Evolutionary conservation across 148 eudicot species (phyloP), one percentile per base, ranked within the genome.

Genomic region (Arctostaphylos glauca): DNA sequence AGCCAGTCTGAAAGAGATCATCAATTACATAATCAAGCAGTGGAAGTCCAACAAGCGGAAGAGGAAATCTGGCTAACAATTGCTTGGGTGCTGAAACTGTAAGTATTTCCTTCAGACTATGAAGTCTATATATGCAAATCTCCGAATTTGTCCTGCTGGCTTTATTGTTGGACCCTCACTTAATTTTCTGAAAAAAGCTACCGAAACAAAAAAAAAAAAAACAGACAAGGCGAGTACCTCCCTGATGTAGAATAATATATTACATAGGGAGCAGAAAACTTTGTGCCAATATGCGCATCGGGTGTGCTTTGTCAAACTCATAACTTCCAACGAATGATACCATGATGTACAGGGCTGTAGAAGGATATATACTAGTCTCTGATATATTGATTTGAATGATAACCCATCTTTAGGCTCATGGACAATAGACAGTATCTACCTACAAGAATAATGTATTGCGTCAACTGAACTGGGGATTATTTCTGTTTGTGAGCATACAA

Each of bases 1-100:
- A 79, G 93, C 92, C 60, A 86, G 84, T 67, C 62, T 91, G 85
- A 87, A 87, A 81, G 93, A 91, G 87, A 88, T 83, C 25, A 84
- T 91, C 19, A 87, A 82, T 74, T 85, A 82, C 64, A 77, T 91
- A 41, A 70, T 83, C 83, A 88, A 85, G 77, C 89, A 81, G 31
- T 81, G 85, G 84, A 85, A 89, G 83, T 72, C 84, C 77, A 6
- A 55, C 67, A 91, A 91, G 85, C 89, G 91, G 49, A 88, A 78
- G 78, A 85, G 83, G 82, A 59, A 77, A 48, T 54, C 19, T 8
- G 43, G 43, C 7, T 15, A 53, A 6, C 79, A 54, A 31, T 5
- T 74, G 52, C 62, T 31, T 2, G 31, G 43, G 14, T 3, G 18
- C 38, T 76, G 47, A 52, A 4, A 23, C 31, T 3, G 64, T 53